Evolutionary conservation across 805 yeast species (phyloP), one percentile per base, ranked within the genome.

Genomic region (Saturnispora besseyi): DNA sequence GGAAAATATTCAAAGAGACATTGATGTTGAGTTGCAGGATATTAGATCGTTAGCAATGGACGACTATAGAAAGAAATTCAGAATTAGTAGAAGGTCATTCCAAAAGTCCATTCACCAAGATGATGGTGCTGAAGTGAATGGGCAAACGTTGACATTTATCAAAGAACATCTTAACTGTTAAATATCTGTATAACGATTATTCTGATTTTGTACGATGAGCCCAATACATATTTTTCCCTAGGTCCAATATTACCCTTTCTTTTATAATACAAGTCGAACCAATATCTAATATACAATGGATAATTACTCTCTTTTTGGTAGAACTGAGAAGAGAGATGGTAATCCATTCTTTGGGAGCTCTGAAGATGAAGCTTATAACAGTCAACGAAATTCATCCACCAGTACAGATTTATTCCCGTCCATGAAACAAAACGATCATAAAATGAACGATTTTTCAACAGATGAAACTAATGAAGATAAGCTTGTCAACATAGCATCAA

Each of bases 281-380:
- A 12, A 24, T 24, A 38, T 9, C 10, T 6, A 36, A 24, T 15
- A 38, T n/a, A 38, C 8, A 11, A 47, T 47, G 50, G 50, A 40
- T 21, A 45, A 22, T 9, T 15, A 29, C 24, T 47, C 50, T n/a
- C 41, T 47, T 24, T 47, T 47, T 47, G 50, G 45, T 3, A 22
- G 22, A 12, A 10, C 22, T 21, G 34, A 26, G 28, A 22, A 38
- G 7, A 24, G n/a, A 15, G 13, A 13, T 38, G 30, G 15, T n/a
- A 22, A 38, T 9, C n/a, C 42, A 12, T 38, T 21, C 11, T n/a
- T 11, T 24, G n/a, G 28, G 15, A 38, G 22, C 18, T 22, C 13
- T 13, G 46, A 44, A 11, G 46, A 44, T 26, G 41, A 44, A 31
- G 26, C 21, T 13, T 12, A 15, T 31, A 12, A 12, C 38, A 22